Evolutionary conservation across 257 asterid species (phyloP), one percentile per base, ranked within the genome.

Genomic region (Handroanthus guayacan): DNA sequence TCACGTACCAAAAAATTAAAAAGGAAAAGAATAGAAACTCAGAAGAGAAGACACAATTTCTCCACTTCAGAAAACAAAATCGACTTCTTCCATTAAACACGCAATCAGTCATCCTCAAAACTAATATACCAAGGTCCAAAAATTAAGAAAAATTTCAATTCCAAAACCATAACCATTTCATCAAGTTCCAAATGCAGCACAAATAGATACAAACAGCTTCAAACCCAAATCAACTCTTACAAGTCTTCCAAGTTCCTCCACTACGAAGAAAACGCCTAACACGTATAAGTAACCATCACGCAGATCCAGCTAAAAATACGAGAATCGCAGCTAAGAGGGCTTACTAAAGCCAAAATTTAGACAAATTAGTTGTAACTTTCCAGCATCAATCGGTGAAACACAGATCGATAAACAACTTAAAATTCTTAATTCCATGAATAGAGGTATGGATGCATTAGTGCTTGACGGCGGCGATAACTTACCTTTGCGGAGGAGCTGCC

Each of bases 401-500:
- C 14, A 47, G 25, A 16, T 37, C 6, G 43, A 4, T 13, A 25
- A 54, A 11, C n/a, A 57, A 41, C 25, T 3, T 2, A 17, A 4
- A 10, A 55, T 55, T 17, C 57, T 37, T 39, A 11, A 45, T 11
- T 51, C 44, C 11, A 6, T 8, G 10, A 13, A n/a, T 3, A n/a
- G 45, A 10, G 12, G 17, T 1, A 17, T 13, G 67, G 9, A 16
- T 14, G 51, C 11, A 3, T 12, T 6, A 50, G 64, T 14, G 17
- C 56, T 34, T 6, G 62, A 38, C 43, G 71, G 72, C 9, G 68
- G 65, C 18, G 68, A 34, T 6, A 18, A 43, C 71, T 34, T 9
- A 80, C 83, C 80, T 67, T n/a, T 2, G 70, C 73, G 75, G 36
- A 67, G 67, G 71, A 67, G 67, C 36, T 60, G 67, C 48, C 74